Conservation (phyloP, 2,329 filamentous ascomycete genomes). For the Monosporascus sp. region DNA sequence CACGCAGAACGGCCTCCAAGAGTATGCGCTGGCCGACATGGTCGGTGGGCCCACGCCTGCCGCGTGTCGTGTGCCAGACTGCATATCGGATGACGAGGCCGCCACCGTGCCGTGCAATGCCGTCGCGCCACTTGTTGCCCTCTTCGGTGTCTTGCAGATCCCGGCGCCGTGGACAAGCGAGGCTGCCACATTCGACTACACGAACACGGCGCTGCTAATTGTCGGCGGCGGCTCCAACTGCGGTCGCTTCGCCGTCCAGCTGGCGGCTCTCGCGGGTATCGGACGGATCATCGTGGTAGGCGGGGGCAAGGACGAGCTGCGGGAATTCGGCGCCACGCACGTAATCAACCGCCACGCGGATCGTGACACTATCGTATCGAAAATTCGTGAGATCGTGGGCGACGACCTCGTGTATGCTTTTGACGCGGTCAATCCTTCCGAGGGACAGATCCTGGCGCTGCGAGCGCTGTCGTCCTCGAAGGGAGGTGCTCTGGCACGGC, state of each 20-base stretch:
- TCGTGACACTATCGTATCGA: conserved; percentile 22
- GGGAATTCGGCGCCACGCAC: conserved; percentile 32
- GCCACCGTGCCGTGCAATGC: conserved; percentile 31
- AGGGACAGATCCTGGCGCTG: conserved; percentile 23
- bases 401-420: conserved; percentile 34
- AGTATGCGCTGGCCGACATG: conserved; percentile 31
- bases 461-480: conserved; percentile 29
- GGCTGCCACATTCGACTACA: conserved; percentile 19
- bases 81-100: conserved; percentile 28
- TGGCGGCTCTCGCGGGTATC: conserved; percentile 29
- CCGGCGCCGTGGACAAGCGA: conserved; percentile 20
- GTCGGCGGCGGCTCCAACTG: conserved; percentile 30
- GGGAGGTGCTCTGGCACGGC: conserved; percentile 26
- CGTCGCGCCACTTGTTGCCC: conserved; percentile 24
- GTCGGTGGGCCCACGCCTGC: conserved; percentile 15
- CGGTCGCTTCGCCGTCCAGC: conserved; percentile 26
- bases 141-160: conserved; percentile 28
- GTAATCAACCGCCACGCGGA: conserved; percentile 32
- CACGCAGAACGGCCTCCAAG: conserved; percentile 27
- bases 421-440: conserved; percentile 26
- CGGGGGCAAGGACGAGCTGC: conserved; percentile 25
- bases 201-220: conserved; percentile 19
- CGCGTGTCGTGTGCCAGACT: conserved; percentile 22
- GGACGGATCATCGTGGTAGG: conserved; percentile 33
- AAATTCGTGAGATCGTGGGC: conserved; percentile 30